Evolutionary conservation across 805 yeast genomes (phyloP).

Genomic region (Starmerella floris): DNA sequence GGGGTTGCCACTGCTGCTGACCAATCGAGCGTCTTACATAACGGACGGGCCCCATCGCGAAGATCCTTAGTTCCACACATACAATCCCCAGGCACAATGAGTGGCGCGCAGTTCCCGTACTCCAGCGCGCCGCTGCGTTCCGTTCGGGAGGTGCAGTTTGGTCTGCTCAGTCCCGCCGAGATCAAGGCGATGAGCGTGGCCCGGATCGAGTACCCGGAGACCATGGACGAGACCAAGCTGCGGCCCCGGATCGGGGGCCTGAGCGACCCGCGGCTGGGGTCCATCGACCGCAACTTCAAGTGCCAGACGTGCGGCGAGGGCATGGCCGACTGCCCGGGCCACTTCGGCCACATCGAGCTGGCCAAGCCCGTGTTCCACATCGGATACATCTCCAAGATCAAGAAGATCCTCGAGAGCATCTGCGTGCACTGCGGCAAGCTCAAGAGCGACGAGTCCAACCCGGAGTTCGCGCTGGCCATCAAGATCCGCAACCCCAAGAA

Average conservation of each 20-base stretch:
- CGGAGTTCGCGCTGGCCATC: constrained; percentile 74
- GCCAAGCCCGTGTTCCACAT: constrained; percentile 98
- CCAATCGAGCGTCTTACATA: too few species aligned
- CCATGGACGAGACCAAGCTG: constrained; percentile 96
- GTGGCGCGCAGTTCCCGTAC: constrained; percentile 56
- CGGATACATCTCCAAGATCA: constrained; percentile 80
- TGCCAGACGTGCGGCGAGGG: constrained; percentile 99
- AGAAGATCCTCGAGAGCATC: constrained; percentile 88
- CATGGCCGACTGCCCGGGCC: constrained; percentile 99
- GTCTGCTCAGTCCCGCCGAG: constrained; percentile 95
- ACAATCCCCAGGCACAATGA: constrained; percentile 20
- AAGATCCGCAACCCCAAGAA: constrained; percentile 87
- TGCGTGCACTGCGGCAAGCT: constrained; percentile 98
- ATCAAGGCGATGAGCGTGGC: constrained; percentile 95
- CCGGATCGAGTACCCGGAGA: constrained; percentile 94
- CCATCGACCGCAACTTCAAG: constrained; percentile 91
- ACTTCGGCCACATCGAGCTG: constrained; percentile 95
- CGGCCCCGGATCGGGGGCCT: constrained; percentile 94
- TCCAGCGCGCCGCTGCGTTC: constrained; percentile 98
- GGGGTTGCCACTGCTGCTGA: too few species aligned
- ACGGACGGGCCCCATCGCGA: too few species aligned
- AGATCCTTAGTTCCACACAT: background rate
- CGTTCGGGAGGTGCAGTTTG: constrained; percentile 96
- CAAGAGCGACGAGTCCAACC: constrained; percentile 69
- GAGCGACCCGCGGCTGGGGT: constrained; percentile 93